Evolutionary conservation across 345 rosid genomes (phyloP).

Genomic region (Balakata baccata): DNA sequence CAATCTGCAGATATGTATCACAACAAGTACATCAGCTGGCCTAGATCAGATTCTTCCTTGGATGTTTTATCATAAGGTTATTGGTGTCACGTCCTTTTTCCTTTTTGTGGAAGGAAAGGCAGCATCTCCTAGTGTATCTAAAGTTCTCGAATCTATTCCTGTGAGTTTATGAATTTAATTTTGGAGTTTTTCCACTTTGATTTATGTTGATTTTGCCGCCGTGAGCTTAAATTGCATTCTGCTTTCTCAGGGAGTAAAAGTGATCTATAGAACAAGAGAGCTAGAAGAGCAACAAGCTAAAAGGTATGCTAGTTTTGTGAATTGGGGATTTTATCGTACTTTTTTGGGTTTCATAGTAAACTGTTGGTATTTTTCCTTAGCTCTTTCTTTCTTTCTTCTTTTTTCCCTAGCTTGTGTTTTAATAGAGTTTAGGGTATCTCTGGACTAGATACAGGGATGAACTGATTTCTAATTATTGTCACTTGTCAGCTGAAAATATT

Average conservation of each 20-base stretch:
- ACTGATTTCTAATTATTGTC: background rate
- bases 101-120: conserved; percentile 97
- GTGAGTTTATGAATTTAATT: conserved; percentile 40
- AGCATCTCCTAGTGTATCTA: conserved; percentile 65
- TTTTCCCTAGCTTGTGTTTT: background rate
- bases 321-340: conserved; percentile 10
- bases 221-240: conserved; percentile 8
- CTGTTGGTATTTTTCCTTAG: background rate
- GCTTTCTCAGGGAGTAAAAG: conserved; percentile 31
- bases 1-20: conserved; percentile 61
- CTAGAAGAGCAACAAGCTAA: conserved; percentile 36
- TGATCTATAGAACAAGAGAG: conserved; percentile 30
- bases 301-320: conserved; percentile 13
- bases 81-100: conserved; percentile 73
- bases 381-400: too few relatives aligned
- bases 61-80: conserved; percentile 83
- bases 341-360: conserved; percentile 20
- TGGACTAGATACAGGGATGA: background rate
- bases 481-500: background rate
- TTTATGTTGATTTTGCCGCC: background rate
- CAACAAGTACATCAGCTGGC: conserved; percentile 87
- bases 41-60: conserved; percentile 81
- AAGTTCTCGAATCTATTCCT: conserved; percentile 68
- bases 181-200: conserved; percentile 9
- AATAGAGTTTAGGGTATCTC: background rate